Evolutionary conservation across 257 asterid genomes (phyloP), one percentile per base, ranked within the genome.

Genomic region (Eucommia ulmoides): DNA sequence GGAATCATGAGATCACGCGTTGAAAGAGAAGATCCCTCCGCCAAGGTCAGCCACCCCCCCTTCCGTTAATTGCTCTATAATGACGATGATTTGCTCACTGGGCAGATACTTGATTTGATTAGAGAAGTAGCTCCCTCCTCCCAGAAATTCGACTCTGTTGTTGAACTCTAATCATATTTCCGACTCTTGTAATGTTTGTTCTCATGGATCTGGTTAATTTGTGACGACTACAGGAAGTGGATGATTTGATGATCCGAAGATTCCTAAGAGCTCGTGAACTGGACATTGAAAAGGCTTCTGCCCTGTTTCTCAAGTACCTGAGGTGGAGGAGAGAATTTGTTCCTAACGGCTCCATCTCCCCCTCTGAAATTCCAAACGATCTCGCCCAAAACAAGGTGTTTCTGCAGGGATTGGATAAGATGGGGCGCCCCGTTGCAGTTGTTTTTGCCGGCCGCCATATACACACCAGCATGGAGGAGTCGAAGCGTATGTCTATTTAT

Each of bases 211-310:
- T n/a, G n/a, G n/a, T n/a, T n/a, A n/a, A n/a, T n/a, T n/a, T n/a
- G n/a, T n/a, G n/a, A n/a, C n/a, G 47, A 48, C 58, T 51, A 61
- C 79, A 88, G 94, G 94, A 77, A 48, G 62, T 63, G 50, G 93
- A 88, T 65, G 95, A 88, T 51, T 57, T 68, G 45, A 82, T 72
- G 95, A 55, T 88, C 56, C 74, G 94, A 8, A 82, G 95, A 61
- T 88, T 88, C 59, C 79, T 88, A 21, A 66, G 97, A 41, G 95
- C 97, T 50, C 88, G 97, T 41, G 95, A 88, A 77, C 81, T 79
- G 0, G 94, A 88, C 63, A 73, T 84, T 21, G 97, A 88, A 24
- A 81, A 88, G 77, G 95, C 95, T 48, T 71, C 83, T 6, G 59
- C 74, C 23, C 71, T 88, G 76, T 65, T 82, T 18, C 56, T 84